Evolutionary conservation across 106 monocot genomes (phyloP).

Genomic region (Allium fistulosum): DNA sequence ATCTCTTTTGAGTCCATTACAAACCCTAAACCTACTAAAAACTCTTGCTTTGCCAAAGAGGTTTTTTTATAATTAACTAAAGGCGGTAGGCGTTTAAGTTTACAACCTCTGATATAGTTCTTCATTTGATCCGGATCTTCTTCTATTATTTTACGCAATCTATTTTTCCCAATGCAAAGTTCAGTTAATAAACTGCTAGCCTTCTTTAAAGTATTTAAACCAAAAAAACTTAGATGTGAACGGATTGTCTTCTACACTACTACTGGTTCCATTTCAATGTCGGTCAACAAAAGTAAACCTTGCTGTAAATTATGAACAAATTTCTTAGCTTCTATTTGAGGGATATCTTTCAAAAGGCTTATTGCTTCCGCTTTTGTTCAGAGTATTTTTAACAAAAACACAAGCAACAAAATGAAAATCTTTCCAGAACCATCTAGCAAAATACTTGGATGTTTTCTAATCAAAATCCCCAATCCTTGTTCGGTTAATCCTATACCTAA

Average conservation of each 20-base stretch:
- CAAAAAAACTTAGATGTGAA: constrained; percentile 32
- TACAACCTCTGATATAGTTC: constrained; percentile 33
- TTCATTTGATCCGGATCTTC: constrained; percentile 47
- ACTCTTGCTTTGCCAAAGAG: constrained; percentile 20
- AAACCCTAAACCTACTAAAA: constrained; percentile 46
- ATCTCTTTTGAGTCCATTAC: constrained; percentile 45
- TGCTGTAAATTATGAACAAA: constrained; percentile 28
- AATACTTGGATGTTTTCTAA: constrained; percentile 33
- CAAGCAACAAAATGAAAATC: constrained; percentile 15
- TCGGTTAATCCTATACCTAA: constrained; percentile 30
- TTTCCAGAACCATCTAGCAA: constrained; percentile 48
- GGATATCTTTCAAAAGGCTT: constrained; percentile 34
- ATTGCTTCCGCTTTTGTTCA: constrained; percentile 23
- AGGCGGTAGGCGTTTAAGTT: constrained; percentile 24
- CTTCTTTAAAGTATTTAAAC: constrained; percentile 29
- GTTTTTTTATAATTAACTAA: constrained; percentile 3
- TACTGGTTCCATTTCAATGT: constrained; percentile 38
- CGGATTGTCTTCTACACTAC: constrained; percentile 32
- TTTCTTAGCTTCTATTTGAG: constrained; percentile 20
- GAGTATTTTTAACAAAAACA: constrained; percentile 40
- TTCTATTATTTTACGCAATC: constrained; percentile 41
- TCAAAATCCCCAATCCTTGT: constrained; percentile 18
- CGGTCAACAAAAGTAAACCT: constrained; percentile 36
- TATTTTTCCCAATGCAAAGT: constrained; percentile 18
- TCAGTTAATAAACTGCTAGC: constrained; percentile 21